Percentiles rank a stretch among this genome's conserved stretches.
Evolutionary conservation across 2,329 filamentous ascomycete genomes (phyloP).

Genomic region (Exophiala viscosa): DNA sequence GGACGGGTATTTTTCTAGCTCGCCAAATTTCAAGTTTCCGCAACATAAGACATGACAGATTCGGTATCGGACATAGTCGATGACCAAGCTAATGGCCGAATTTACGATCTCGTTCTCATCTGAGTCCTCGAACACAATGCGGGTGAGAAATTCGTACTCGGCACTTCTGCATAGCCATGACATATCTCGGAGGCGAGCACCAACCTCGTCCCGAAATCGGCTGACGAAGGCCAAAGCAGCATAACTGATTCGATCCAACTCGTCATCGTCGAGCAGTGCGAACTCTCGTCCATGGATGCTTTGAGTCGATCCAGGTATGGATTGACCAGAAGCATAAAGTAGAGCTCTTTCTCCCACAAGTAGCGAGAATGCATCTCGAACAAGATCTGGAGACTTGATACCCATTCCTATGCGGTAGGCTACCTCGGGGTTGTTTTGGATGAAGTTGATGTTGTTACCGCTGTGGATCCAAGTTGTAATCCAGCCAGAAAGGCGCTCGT

Average conservation of each 20-base stretch:
- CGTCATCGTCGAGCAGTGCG: constrained; percentile 52
- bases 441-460: constrained; percentile 54
- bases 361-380: constrained; percentile 52
- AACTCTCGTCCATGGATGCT: constrained; percentile 46
- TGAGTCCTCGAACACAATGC: constrained; percentile 19
- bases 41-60: constrained; percentile 30
- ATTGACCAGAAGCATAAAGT: constrained; percentile 32
- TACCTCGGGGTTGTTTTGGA: constrained; percentile 62
- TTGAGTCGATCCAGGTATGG: background rate
- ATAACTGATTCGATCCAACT: constrained; percentile 57
- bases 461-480: constrained; percentile 59
- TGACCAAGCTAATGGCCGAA: constrained; percentile 29
- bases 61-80: constrained; percentile 33
- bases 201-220: constrained; percentile 39
- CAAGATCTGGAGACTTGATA: constrained; percentile 35
- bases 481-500: constrained; percentile 40
- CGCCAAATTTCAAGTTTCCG: background rate
- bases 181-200: constrained; percentile 37
- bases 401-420: constrained; percentile 54
- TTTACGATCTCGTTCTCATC: constrained; percentile 21
- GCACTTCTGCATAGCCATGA: constrained; percentile 36
- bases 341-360: constrained; percentile 62
- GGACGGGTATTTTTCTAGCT: constrained; percentile 4
- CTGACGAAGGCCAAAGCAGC: constrained; percentile 53
- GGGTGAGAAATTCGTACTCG: constrained; percentile 32